Percentiles rank a stretch among this genome's conserved stretches.
Conservation (phyloP, 345 rosid genomes). For the Gossypium sturtianum region DNA sequence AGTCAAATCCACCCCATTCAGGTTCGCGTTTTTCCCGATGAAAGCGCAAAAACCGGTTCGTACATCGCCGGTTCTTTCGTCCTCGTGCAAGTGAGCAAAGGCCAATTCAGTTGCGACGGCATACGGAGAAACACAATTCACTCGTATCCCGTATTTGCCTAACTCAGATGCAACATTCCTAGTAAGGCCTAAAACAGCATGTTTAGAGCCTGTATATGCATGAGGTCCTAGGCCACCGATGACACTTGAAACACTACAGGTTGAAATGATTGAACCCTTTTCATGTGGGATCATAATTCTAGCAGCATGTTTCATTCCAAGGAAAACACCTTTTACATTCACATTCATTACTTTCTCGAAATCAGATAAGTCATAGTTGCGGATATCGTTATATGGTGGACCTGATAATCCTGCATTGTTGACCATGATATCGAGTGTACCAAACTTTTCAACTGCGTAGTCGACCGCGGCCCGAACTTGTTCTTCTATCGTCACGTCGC, state of each 20-base stretch:
- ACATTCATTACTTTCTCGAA: conserved; percentile 64
- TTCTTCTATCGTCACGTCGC: conserved; percentile 64
- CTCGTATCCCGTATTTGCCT: conserved; percentile 82
- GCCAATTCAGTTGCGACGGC: conserved; percentile 56
- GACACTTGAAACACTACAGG: conserved; percentile 52
- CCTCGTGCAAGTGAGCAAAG: conserved; percentile 67
- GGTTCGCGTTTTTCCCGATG: conserved; percentile 46
- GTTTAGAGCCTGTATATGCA: conserved; percentile 77
- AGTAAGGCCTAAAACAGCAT: conserved; percentile 72
- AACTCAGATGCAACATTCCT: conserved; percentile 85
- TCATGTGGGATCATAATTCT: conserved; percentile 62
- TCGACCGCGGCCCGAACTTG: conserved; percentile 64
- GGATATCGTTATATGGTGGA: conserved; percentile 63
- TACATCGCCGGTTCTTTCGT: conserved; percentile 64
- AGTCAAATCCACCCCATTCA: conserved; percentile 71
- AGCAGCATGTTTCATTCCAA: conserved; percentile 90
- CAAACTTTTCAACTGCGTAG: conserved; percentile 44
- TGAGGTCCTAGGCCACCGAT: conserved; percentile 80
- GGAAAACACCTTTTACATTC: conserved; percentile 77
- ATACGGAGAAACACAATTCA: conserved; percentile 95
- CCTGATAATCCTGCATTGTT: conserved; percentile 80
- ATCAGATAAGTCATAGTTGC: conserved; percentile 36
- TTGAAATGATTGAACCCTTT: conserved; percentile 58
- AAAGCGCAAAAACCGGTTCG: conserved; percentile 48
- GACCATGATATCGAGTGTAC: conserved; percentile 63